Evolutionary conservation across 495 filamentous ascomycete genomes (phyloP).

Genomic region (Penicillium simplicissimum): DNA sequence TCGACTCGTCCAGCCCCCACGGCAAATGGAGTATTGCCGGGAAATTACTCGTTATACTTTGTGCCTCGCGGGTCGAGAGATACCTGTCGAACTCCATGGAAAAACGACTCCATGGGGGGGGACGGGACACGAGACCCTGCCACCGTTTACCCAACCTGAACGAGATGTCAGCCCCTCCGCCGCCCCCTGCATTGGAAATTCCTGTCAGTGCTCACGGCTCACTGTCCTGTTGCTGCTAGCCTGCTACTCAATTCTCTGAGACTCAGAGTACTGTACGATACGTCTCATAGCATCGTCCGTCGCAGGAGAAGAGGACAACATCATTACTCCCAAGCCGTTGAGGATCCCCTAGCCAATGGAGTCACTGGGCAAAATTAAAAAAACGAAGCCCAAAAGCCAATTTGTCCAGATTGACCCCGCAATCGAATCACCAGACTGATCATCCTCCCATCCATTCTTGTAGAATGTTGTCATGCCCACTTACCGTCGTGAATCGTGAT

Average conservation of each 20-base stretch:
- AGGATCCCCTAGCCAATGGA: not conserved
- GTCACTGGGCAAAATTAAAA: not conserved
- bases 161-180: not conserved
- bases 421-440: not conserved
- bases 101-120: not conserved
- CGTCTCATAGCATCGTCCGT: not conserved
- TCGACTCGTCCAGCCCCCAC: not conserved
- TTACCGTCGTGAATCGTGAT: no score
- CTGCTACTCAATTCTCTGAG: not conserved
- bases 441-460: not conserved
- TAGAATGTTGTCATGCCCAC: not conserved
- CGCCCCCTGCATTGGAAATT: not conserved
- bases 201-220: not conserved
- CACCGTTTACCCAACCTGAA: no score
- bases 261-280: not conserved
- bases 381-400: not conserved
- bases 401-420: not conserved
- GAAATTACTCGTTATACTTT: not conserved
- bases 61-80: not conserved
- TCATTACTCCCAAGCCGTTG: not conserved
- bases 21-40: not conserved
- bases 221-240: no score
- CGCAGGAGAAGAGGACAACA: not conserved
- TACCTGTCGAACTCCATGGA: not conserved
- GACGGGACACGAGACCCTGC: not conserved